phyloP scores from a whole-genome alignment of 1,139 yeast genomes.

The Lodderomyces pseudojiufengensis region DNA sequence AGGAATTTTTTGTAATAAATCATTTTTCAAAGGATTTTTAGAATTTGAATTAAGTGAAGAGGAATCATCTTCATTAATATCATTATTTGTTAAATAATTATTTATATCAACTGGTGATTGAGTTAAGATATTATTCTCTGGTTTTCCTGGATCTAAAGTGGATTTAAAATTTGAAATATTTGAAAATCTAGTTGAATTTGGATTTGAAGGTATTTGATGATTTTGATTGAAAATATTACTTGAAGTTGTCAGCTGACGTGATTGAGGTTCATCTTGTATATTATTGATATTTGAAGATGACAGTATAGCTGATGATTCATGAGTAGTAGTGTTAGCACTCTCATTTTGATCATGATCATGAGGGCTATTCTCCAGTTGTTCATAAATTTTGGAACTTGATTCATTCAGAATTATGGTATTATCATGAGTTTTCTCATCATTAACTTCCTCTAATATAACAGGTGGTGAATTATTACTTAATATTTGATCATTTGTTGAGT shows the following conservation, averaged over 20 bases:
- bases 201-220: conserved; percentile 7
- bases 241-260: conserved; percentile 1
- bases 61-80: conserved; percentile 11
- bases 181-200: conserved; percentile 9
- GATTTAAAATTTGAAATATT: conserved; percentile 16
- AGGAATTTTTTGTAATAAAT: conserved; percentile 29
- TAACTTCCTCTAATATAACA: conserved; percentile 6
- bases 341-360: conserved; percentile 1
- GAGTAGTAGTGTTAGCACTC: not conserved
- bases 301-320: conserved; percentile 3
- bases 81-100: conserved; percentile 13
- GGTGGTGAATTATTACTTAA: conserved; percentile 3
- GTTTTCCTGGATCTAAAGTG: conserved; percentile 45
- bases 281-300: conserved; percentile 2
- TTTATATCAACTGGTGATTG: conserved; percentile 12
- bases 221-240: not conserved
- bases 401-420: not conserved
- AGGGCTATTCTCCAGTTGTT: not conserved
- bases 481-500: not conserved
- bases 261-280: too few species aligned
- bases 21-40: conserved; percentile 19
- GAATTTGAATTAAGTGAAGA: conserved; percentile 10
- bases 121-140: conserved; percentile 8
- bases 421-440: conserved; percentile 1
- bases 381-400: not conserved